Conservation (phyloP, 73 alveolate species). For the Symbiodinium natans region DNA sequence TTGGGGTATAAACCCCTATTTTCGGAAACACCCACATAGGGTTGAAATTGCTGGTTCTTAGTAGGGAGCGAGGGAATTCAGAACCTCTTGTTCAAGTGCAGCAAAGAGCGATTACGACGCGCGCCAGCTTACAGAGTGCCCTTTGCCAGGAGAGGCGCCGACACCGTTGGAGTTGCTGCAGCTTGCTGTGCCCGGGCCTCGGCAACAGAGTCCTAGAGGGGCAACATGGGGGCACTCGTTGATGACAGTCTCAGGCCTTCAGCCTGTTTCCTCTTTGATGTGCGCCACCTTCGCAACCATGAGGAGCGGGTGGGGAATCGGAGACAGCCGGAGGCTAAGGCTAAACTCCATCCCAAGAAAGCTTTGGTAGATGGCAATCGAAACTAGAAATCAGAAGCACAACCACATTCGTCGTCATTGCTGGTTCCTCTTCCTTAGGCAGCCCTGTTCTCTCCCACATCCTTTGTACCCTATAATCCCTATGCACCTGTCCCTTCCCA, state of each 20-base stretch:
- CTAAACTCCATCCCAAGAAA: neutral
- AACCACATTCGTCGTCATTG: too few relatives aligned
- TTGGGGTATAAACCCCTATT: too few relatives aligned
- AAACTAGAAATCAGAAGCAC: too few relatives aligned
- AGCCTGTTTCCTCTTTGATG: neutral
- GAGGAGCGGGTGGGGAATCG: neutral
- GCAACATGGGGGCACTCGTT: too few relatives aligned
- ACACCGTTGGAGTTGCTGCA: slow-evolving; percentile 69
- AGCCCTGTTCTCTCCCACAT: neutral
- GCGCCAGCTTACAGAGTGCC: neutral
- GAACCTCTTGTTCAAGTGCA: neutral
- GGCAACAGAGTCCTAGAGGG: neutral
- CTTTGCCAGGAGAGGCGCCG: slow-evolving; percentile 37
- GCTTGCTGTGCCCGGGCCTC: slow-evolving; percentile 44
- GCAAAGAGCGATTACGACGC: neutral
- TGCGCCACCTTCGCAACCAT: neutral
- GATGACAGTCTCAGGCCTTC: neutral
- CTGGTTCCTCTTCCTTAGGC: too few relatives aligned
- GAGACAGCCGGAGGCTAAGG: too few relatives aligned
- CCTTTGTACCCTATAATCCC: neutral
- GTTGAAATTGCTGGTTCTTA: too few relatives aligned
- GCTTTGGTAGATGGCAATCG: too few relatives aligned
- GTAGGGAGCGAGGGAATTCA: too few relatives aligned
- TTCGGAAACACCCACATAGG: too few relatives aligned
- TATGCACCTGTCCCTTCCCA: neutral